Evolutionary conservation across 257 asterid species (phyloP).

Genomic region (Solanum chilense): DNA sequence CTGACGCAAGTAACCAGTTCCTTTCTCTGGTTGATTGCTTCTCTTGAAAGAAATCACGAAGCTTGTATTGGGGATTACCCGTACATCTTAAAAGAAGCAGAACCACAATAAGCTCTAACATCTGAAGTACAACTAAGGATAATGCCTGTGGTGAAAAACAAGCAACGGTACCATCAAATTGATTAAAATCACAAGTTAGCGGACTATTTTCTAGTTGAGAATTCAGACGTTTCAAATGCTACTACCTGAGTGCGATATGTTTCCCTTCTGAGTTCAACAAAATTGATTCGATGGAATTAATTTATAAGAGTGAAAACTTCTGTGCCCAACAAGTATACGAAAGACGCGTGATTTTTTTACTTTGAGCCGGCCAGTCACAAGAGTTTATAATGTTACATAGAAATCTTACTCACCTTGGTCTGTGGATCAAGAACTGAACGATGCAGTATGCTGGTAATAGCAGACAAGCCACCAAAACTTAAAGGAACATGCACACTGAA

Average conservation of each 20-base stretch:
- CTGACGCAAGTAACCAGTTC: conserved; percentile 54
- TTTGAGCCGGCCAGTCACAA: not conserved
- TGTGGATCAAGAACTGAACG: conserved; percentile 52
- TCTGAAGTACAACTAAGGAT: conserved; percentile 42
- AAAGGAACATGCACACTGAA: conserved; percentile 77
- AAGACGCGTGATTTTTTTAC: not conserved
- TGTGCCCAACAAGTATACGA: not conserved
- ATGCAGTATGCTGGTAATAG: conserved; percentile 42
- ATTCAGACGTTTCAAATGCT: not conserved
- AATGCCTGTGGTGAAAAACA: conserved; percentile 35
- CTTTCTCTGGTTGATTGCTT: conserved; percentile 26
- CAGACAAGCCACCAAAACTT: conserved; percentile 82
- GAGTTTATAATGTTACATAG: not conserved
- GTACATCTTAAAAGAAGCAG: conserved; percentile 41
- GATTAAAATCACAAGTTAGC: not conserved
- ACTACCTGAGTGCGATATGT: not conserved
- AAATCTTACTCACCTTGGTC: conserved; percentile 25
- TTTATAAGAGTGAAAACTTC: not conserved
- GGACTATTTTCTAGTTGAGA: not conserved
- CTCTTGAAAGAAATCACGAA: conserved; percentile 39
- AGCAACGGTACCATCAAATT: not conserved
- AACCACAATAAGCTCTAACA: conserved; percentile 47
- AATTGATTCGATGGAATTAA: not conserved
- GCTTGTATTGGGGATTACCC: conserved; percentile 39
- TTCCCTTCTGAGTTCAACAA: not conserved